Conservation (phyloP, 1,284 basidiomycete genomes). For the Ustilago trichophora region DNA sequence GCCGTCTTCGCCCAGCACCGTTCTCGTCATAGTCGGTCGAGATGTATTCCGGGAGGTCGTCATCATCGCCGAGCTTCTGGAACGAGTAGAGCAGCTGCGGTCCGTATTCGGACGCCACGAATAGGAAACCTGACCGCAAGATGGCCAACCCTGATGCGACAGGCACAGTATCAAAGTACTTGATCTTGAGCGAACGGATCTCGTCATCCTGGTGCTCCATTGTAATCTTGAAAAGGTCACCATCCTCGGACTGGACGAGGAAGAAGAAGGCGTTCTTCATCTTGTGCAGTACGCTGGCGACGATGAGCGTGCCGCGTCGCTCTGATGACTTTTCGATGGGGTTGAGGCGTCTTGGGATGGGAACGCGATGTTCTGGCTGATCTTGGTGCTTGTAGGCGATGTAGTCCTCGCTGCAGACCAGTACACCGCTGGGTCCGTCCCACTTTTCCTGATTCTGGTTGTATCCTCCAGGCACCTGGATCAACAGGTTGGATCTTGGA, state of each 20-base stretch:
- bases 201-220: constrained; percentile 66
- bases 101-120: constrained; percentile 62
- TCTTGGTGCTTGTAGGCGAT: constrained; percentile 65
- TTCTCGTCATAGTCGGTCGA: constrained; percentile 53
- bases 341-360: constrained; percentile 62
- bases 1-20: constrained; percentile 40
- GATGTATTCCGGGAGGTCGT: constrained; percentile 59
- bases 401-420: constrained; percentile 65
- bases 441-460: constrained; percentile 63
- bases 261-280: constrained; percentile 66
- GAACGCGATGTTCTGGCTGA: constrained; percentile 60
- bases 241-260: constrained; percentile 63
- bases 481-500: constrained; percentile 52
- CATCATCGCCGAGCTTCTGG: constrained; percentile 66
- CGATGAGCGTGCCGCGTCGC: constrained; percentile 56
- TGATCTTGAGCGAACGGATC: constrained; percentile 59
- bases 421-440: constrained; percentile 65
- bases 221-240: constrained; percentile 65
- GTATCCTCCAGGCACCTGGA: constrained; percentile 65
- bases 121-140: constrained; percentile 64
- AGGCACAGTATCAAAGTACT: constrained; percentile 66
- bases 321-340: constrained; percentile 48
- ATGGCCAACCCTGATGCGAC: constrained; percentile 59
- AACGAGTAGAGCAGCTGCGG: constrained; percentile 63
- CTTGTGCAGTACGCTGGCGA: constrained; percentile 63